Evolutionary conservation across 148 eudicot species (phyloP).

Genomic region (Bassia scoparia): DNA sequence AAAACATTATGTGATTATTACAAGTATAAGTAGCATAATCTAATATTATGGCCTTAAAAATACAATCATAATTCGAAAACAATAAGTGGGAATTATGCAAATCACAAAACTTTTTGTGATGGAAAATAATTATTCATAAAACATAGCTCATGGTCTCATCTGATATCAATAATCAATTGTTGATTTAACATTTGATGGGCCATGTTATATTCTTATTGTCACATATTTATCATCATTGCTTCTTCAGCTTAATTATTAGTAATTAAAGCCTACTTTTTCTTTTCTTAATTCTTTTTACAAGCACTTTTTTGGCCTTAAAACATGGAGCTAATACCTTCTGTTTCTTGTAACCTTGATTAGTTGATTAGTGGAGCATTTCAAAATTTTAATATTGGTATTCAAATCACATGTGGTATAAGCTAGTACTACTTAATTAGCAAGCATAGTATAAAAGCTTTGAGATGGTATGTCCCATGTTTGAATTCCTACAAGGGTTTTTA

Average conservation of each 20-base stretch:
- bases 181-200: constrained; percentile 17
- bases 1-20: constrained; percentile 13
- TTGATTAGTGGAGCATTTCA: neutral
- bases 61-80: constrained; percentile 4
- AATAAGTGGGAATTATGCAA: neutral
- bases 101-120: neutral
- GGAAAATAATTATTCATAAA: constrained; percentile 4
- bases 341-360: neutral
- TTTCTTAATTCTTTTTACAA: neutral
- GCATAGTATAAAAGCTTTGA: too few species aligned
- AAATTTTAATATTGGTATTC: neutral
- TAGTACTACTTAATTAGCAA: neutral
- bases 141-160: constrained; percentile 23
- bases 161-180: constrained; percentile 17
- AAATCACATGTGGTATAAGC: neutral
- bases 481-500: too few species aligned
- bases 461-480: too few species aligned
- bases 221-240: constrained; percentile 8
- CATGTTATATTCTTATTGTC: constrained; percentile 10
- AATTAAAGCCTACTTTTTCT: neutral
- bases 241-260: constrained; percentile 7
- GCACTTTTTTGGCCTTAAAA: constrained; percentile 23
- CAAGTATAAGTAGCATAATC: neutral
- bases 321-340: constrained; percentile 14
- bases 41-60: constrained; percentile 13